Evolutionary conservation across 495 filamentous ascomycete genomes (phyloP), one percentile per base, ranked within the genome.

Genomic region (Tuber borchii): DNA sequence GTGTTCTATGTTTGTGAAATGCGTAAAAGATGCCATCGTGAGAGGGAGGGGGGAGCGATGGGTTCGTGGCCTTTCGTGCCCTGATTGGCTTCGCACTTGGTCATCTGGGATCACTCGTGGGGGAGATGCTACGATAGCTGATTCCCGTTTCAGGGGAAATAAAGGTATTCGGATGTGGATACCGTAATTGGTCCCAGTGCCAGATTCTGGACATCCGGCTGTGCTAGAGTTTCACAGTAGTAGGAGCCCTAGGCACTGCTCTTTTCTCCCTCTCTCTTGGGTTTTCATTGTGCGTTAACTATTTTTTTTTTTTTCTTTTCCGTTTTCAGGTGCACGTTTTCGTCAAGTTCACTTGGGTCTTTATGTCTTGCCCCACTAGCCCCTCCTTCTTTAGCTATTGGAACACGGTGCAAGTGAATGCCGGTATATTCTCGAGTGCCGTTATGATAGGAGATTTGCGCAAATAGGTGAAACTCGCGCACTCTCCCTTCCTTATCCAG

Each of bases 71-170:
- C n/a, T 6, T 34, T 19, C 17, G 56, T 26, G 31, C 9, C 34
- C 26, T 65, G 56, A 65, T 65, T 65, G 56, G 56, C 56, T 65
- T 65, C 56, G 26, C 56, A 65, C 56, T 65, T 65, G 26, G 26
- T 65, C 56, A 65, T 16, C 19, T 16, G 56, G 56, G 26, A 65
- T 65, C 56, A 65, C 56, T 65, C 56, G 56, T 65, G 51, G 26
- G 56, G 12, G 26, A 46, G 56, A 9, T 34, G 17, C 56, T 34
- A n/a, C n/a, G n/a, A n/a, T n/a, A 34, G 2, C 56, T 65, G n/a
- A 65, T 65, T 65, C 26, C 56, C 56, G 31, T 31, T 34, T 34
- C 56, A 65, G 26, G 56, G 26, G 39, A 3, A 26, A 65, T 65
- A 65, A 26, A 2, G 26, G 26, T 16, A 65, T 65, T 34, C 56